phyloP scores from a whole-genome alignment of 129 eudicot species.

The Flaveria bidentis region DNA sequence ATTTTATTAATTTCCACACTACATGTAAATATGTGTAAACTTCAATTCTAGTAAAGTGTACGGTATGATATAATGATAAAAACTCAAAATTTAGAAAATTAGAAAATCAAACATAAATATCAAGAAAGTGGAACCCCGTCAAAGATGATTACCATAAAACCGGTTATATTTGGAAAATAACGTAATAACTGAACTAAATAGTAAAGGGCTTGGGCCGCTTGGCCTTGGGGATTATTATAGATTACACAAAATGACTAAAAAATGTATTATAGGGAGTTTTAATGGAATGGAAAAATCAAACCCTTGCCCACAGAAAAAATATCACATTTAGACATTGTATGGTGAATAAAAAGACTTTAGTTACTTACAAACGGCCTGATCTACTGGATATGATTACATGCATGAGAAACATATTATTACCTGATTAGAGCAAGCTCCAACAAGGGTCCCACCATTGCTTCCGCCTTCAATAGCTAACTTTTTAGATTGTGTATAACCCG shows the following conservation, averaged over 20 bases:
- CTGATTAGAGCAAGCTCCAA: constrained; percentile 98
- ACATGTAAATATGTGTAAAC: neutral
- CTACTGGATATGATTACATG: neutral
- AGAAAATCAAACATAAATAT: neutral
- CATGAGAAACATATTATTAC: constrained; percentile 30
- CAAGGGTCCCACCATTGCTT: constrained; percentile 95
- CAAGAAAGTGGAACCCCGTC: neutral
- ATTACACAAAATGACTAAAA: neutral
- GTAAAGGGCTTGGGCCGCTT: neutral
- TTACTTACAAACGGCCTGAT: neutral
- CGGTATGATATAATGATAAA: neutral
- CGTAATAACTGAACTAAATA: too few relatives aligned
- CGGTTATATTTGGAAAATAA: too few relatives aligned
- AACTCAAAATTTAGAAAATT: neutral
- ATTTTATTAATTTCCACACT: neutral
- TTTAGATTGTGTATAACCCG: constrained; percentile 78
- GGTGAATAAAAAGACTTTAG: neutral
- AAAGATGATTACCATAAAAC: neutral
- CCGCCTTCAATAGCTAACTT: constrained; percentile 96
- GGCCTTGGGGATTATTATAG: neutral
- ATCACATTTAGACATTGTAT: neutral
- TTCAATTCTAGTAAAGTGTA: neutral
- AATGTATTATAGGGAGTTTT: neutral
- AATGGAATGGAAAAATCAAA: neutral
- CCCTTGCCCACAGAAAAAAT: neutral